Base-by-base conservation (phyloP, 805 yeast species). In the Saturnispora silvae region DNA sequence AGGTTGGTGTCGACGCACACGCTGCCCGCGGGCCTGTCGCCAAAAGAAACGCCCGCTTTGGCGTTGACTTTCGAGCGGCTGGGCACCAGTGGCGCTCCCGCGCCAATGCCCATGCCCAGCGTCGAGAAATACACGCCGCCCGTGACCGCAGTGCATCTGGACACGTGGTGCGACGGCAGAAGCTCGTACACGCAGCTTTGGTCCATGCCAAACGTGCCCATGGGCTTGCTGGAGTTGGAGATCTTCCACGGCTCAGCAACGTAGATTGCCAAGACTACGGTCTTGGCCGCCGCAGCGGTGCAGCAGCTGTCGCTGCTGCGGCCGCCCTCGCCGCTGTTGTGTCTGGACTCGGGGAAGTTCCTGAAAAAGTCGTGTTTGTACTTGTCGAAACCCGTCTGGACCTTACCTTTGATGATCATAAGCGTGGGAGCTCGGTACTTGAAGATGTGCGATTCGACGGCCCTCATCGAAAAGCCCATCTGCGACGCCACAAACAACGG, bases 391-490 rank as follows among this genome's bases (percentile, higher is more conserved):
- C 64, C 70, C 16, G 60, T 20, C 10, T 77, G 53, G 33, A 73
- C 53, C 46, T 65, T 68, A 0, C 96, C 97, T 3, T 74, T 68
- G 0, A 89, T 63, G 0, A 87, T 42, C 7, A 87, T 46, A 1
- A 89, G 53, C 0, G 95, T 73, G 0, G 96, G 95, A 0, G 95
- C 92, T 47, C 73, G 76, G 95, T 96, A 89, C 48, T 86, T 84
- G 63, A 84, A 75, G 0, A 80, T 81, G 44, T 78, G 83, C 39
- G 79, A 70, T 57, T 87, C 95, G 40, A 89, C 69, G 0, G 95
- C 80, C 22, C 94, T 62, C 70, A 87, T 83, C 0, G 95, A 83
- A 53, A 82, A 89, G 2, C 97, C 97, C 34, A 76, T 65, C 33
- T 73, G 79, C 8, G 84, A 61, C 0, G 94, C 96, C 7, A 68